A percentile compares a stretch with the other conserved stretches of the same genome.
Conservation (phyloP, 2,329 filamentous ascomycete species). For the Alternaria sp. region DNA sequence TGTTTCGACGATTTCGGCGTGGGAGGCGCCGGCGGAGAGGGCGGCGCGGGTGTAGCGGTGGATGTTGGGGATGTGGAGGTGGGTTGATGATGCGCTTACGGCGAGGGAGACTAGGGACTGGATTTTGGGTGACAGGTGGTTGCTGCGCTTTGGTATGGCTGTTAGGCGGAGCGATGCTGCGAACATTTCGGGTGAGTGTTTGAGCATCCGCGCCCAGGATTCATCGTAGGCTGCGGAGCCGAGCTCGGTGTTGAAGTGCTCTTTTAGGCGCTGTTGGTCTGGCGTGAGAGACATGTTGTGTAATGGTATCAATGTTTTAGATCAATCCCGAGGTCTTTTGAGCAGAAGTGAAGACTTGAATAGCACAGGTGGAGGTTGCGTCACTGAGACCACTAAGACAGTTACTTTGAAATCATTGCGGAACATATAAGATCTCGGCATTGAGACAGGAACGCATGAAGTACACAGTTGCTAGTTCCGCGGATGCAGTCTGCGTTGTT, state of each 20-base stretch:
- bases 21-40: constrained; percentile 48
- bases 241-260: constrained; percentile 30
- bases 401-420: not conserved
- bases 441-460: not conserved
- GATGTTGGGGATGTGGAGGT: constrained; percentile 54
- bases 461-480: not conserved
- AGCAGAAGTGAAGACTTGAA: not conserved
- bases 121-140: constrained; percentile 50
- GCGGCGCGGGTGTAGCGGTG: constrained; percentile 51
- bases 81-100: constrained; percentile 53
- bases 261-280: constrained; percentile 31
- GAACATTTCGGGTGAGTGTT: constrained; percentile 39
- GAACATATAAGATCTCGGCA: not conserved
- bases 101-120: constrained; percentile 54
- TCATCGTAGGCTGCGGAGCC: constrained; percentile 32
- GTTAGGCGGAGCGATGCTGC: constrained; percentile 34
- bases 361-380: not conserved
- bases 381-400: no score
- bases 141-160: constrained; percentile 36
- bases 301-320: no score
- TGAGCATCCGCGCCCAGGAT: constrained; percentile 36
- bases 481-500: fast-evolving
- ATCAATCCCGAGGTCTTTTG: not conserved
- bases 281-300: constrained; percentile 24
- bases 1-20: constrained; percentile 54